A percentile compares a stretch with the other conserved stretches of the same genome.
Evolutionary conservation across 208 protist genomes (phyloP).

Genomic region (Naegleria gruberi): DNA sequence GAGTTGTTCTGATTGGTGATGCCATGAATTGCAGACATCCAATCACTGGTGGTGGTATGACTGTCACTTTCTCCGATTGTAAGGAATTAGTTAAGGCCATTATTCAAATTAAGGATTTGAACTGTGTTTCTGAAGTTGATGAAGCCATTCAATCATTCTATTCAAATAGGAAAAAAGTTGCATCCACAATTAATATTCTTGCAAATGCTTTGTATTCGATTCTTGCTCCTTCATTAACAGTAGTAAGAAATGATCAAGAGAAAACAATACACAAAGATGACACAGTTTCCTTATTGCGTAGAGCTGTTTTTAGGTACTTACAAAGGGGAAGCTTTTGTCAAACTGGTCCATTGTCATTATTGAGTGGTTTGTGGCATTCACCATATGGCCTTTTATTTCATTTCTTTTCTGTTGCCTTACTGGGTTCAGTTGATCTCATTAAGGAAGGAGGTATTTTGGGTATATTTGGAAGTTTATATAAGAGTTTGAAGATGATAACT

Average conservation of each 20-base stretch:
- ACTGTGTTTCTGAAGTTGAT: conserved; percentile 52
- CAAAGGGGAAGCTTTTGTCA: conserved; percentile 65
- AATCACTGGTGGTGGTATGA: conserved; percentile 80
- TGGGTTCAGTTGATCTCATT: conserved; percentile 23
- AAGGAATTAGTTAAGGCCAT: conserved; percentile 56
- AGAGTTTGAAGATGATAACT: background rate
- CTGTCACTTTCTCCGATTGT: conserved; percentile 75
- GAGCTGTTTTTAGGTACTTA: conserved; percentile 81
- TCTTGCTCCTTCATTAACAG: conserved; percentile 40
- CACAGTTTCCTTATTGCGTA: conserved; percentile 44
- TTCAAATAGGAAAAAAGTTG: conserved; percentile 50
- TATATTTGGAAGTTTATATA: background rate
- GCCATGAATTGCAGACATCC: conserved; percentile 85
- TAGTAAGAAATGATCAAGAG: background rate
- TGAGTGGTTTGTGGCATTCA: conserved; percentile 61
- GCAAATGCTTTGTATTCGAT: conserved; percentile 79
- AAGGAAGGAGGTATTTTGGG: background rate
- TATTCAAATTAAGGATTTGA: conserved; percentile 36
- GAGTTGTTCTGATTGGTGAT: conserved; percentile 79
- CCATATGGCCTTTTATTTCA: conserved; percentile 60
- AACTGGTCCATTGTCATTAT: conserved; percentile 64
- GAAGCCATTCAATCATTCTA: conserved; percentile 54
- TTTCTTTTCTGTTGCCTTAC: conserved; percentile 61
- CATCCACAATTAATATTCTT: conserved; percentile 75
- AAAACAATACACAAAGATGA: background rate